Evolutionary conservation across 371 early-diverging fungal genomes (phyloP).

Genomic region (Zopfochytrium polystomum): DNA sequence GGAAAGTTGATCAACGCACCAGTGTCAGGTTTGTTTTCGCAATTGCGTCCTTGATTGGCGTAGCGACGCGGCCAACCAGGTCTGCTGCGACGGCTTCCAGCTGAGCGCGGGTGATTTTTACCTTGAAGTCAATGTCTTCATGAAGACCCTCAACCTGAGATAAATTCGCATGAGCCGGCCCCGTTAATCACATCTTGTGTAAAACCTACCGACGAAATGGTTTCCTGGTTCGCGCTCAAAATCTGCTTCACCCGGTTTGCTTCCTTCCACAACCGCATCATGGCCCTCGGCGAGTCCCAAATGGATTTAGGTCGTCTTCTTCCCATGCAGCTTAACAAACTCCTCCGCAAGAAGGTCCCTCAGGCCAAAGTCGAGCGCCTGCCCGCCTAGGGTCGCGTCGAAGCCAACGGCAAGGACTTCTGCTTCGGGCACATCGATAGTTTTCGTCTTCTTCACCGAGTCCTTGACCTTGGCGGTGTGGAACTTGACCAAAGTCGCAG

Average conservation of each 20-base stretch:
- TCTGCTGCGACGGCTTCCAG: slow-evolving; percentile 68
- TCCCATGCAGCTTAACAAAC: slow-evolving; percentile 57
- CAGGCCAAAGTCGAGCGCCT: slow-evolving; percentile 76
- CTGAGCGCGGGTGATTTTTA: slow-evolving; percentile 71
- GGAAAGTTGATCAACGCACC: slow-evolving; percentile 41
- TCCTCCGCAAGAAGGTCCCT: slow-evolving; percentile 69
- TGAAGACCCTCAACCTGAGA: slow-evolving; percentile 83
- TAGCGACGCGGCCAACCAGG: slow-evolving; percentile 66
- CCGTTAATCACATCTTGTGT: background rate
- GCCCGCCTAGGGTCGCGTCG: slow-evolving; percentile 86
- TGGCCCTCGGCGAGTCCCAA: slow-evolving; percentile 68
- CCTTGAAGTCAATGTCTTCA: slow-evolving; percentile 81
- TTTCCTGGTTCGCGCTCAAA: slow-evolving; percentile 88
- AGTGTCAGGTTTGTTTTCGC: slow-evolving; percentile 63
- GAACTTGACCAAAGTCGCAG: slow-evolving; percentile 81
- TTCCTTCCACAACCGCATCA: slow-evolving; percentile 85
- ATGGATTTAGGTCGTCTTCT: slow-evolving; percentile 38
- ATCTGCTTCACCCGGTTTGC: slow-evolving; percentile 93
- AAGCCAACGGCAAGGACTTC: slow-evolving; percentile 78
- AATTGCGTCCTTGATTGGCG: slow-evolving; percentile 71
- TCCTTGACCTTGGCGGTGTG: slow-evolving; percentile 61
- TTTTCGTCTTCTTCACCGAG: slow-evolving; percentile 53
- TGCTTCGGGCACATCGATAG: slow-evolving; percentile 64
- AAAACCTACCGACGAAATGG: slow-evolving; percentile 67
- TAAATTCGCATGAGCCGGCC: too few relatives aligned